Base-by-base conservation (phyloP, 1,284 basidiomycete genomes). In the Malassezia arunalokei region DNA sequence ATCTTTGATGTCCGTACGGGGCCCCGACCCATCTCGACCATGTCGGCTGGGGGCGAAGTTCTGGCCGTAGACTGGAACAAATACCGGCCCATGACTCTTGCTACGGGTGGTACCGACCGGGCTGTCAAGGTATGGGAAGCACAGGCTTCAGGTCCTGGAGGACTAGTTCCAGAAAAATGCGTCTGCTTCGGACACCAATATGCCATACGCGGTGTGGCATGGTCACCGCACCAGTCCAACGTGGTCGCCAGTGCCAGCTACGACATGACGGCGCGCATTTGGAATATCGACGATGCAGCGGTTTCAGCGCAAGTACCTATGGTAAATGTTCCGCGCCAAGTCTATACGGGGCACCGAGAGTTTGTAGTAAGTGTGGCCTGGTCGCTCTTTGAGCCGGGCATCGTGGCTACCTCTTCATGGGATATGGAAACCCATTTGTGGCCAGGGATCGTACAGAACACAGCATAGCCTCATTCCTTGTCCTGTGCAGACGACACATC, bases 241-340 rank as follows among this genome's bases (percentile, higher is more conserved):
- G 66, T 90, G 8, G 75, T 96, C 24, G 85, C 86, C 0, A 85
- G 81, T 47, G 86, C 85, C 17, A 84, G 85, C 59, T 98, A 96
- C 75, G 92, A 98, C 73, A 98, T 96, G 92, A 88, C 87, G 1
- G 89, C 86, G 72, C 78, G 87, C 74, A 78, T 91, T 81, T 95
- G 78, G 75, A 66, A 70, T 41, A 50, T 59, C 7, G 65, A 66
- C 44, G 63, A 59, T 5, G 58, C 58, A 6, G 57, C 50, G 15
- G 40, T 46, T 32, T 46, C 48, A 15, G 59, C 43, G 12, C 47
- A 45, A 30, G 28, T 41, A 27, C 37, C 37, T 27, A 42, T 50
- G 38, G 47, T 47, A 14, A 42, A 24, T 17, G 14, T 33, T 82
- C 66, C 85, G 41, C 63, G 72, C 44, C 76, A 82, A 55, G 81